phyloP scores from a whole-genome alignment of 2,329 filamentous ascomycete genomes.

The Colletotrichum tabaci region DNA sequence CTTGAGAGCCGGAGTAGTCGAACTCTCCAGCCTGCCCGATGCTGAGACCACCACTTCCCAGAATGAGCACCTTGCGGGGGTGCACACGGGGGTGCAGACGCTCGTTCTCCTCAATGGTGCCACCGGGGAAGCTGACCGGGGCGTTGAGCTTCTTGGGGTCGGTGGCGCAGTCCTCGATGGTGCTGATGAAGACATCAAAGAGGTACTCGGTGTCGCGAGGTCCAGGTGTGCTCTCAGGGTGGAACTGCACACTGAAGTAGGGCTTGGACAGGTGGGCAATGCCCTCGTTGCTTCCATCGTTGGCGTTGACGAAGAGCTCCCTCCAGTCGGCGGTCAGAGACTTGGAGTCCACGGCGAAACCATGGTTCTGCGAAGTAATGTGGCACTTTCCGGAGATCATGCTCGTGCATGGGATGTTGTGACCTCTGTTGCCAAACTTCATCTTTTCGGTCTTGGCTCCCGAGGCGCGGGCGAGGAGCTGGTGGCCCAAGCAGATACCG shows the following conservation, averaged over 20 bases:
- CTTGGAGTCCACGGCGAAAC: constrained; percentile 89
- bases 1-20: constrained; percentile 98
- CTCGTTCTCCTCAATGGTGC: constrained; percentile 84
- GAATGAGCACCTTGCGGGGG: constrained; percentile 94
- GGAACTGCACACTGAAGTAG: constrained; percentile 99
- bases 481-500: constrained; percentile 96
- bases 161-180: constrained; percentile 80
- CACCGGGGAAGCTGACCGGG: constrained; percentile 90
- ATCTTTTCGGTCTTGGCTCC: constrained; percentile 93
- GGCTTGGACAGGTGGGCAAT: constrained; percentile 89
- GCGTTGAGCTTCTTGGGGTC: constrained; percentile 77
- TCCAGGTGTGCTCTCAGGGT: constrained; percentile 96
- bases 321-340: constrained; percentile 86
- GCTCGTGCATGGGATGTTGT: constrained; percentile 98
- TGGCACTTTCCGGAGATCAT: constrained; percentile 96
- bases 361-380: constrained; percentile 99
- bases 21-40: constrained; percentile 99
- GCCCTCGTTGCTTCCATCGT: constrained; percentile 98
- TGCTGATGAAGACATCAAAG: constrained; percentile 95
- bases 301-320: constrained; percentile 97
- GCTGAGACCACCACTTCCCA: constrained; percentile 94
- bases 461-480: constrained; percentile 89
- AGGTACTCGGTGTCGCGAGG: constrained; percentile 96
- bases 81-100: constrained; percentile 82
- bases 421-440: constrained; percentile 99